A percentile compares a stretch with the other conserved stretches of the same genome.
Evolutionary conservation across 169 alveolate genomes (phyloP).

Genomic region (Plasmodium ovale): DNA sequence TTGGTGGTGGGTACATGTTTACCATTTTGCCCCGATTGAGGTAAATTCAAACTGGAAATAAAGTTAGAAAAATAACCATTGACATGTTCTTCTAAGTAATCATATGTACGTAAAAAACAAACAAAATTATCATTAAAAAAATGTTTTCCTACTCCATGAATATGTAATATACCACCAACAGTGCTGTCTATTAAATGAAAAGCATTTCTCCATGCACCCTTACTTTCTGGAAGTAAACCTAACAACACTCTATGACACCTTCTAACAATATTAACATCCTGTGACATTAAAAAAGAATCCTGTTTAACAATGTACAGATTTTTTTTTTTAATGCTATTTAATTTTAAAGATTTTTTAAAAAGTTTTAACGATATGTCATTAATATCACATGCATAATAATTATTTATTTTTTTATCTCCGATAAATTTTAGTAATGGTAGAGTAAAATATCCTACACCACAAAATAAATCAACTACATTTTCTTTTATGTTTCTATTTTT

Average conservation of each 20-base stretch:
- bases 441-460: constrained; percentile 87
- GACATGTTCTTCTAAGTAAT: not conserved
- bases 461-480: constrained; percentile 84
- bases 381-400: constrained; percentile 80
- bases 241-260: constrained; percentile 77
- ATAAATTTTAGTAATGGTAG: constrained; percentile 78
- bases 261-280: constrained; percentile 76
- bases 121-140: not conserved
- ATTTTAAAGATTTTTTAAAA: constrained; percentile 12
- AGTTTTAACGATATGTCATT: constrained; percentile 74
- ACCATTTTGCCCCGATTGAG: not conserved
- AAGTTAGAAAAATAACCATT: not conserved
- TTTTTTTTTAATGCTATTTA: constrained; percentile 24
- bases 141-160: constrained; percentile 74
- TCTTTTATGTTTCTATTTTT: constrained; percentile 75
- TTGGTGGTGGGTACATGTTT: not conserved
- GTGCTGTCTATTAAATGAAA: constrained; percentile 68
- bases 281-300: constrained; percentile 34
- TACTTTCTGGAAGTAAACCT: constrained; percentile 84
- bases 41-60: not conserved
- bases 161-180: constrained; percentile 83
- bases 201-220: constrained; percentile 83
- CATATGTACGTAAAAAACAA: not conserved
- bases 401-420: constrained; percentile 45
- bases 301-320: constrained; percentile 13